Conservation (phyloP, 352 stramenopile genomes). For the Peronospora farinosa region DNA sequence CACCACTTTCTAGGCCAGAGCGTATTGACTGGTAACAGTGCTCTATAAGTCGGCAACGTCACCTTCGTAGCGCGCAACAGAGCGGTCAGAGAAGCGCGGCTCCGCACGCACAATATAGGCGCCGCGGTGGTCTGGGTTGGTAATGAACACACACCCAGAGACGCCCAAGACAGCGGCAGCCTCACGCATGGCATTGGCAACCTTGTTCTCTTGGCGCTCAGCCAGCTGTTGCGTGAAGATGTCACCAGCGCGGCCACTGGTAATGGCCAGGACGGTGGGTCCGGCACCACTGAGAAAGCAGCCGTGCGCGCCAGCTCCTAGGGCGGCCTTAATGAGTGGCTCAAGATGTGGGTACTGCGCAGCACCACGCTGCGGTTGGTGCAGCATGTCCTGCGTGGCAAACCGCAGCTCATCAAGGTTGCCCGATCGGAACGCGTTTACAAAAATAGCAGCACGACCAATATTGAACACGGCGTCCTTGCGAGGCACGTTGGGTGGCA, state of each 20-base stretch:
- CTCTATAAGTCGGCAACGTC: conserved; percentile 71
- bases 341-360: conserved; percentile 95
- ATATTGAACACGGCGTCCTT: conserved; percentile 97
- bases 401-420: conserved; percentile 96
- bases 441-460: conserved; percentile 93
- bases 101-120: conserved; percentile 93
- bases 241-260: conserved; percentile 93
- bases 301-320: conserved; percentile 90
- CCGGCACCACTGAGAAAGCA: conserved; percentile 96
- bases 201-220: conserved; percentile 83
- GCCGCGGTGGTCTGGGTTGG: conserved; percentile 92
- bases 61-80: conserved; percentile 76
- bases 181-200: conserved; percentile 96
- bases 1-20: conserved; percentile 5
- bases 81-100: conserved; percentile 87
- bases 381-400: conserved; percentile 91
- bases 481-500: conserved; percentile 83
- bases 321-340: conserved; percentile 94
- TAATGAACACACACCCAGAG: conserved; percentile 95
- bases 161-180: conserved; percentile 88
- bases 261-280: conserved; percentile 97
- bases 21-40: conserved; percentile 7
- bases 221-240: conserved; percentile 97
- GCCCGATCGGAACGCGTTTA: conserved; percentile 93
- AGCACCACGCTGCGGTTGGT: conserved; percentile 94